These are phyloP conservation scores for Tulasnella sp. DNA, from an alignment of 768 basidiomycete species.

Conservation along the genomic window DNA sequence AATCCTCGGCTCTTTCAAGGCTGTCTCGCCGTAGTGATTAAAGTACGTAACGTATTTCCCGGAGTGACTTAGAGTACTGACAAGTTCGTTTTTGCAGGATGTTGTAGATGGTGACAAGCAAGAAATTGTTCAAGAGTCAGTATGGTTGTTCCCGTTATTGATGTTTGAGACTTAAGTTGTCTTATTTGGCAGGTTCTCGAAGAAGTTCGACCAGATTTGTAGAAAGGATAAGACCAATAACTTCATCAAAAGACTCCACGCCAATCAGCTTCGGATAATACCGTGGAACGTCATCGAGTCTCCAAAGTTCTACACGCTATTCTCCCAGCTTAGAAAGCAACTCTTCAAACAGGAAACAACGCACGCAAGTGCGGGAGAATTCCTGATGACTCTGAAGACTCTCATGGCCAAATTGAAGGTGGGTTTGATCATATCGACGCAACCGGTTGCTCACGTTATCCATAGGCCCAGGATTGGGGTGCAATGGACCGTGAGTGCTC, in stretches of 20 bases:
- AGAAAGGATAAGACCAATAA: constrained; percentile 50
- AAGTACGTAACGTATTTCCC: constrained; percentile 28
- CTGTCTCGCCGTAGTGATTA: constrained; percentile 51
- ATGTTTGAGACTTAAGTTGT: not conserved
- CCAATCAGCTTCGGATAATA: constrained; percentile 44
- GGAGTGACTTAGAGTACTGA: too few species aligned
- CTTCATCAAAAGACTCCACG: constrained; percentile 51
- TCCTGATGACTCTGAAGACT: constrained; percentile 47
- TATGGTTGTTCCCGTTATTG: not conserved
- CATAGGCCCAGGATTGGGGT: constrained; percentile 40
- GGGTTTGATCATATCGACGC: not conserved
- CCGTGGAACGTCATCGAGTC: constrained; percentile 64
- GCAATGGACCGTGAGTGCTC: constrained; percentile 44
- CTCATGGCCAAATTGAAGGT: constrained; percentile 62
- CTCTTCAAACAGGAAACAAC: constrained; percentile 42
- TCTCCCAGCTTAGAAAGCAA: constrained; percentile 36
- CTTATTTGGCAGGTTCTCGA: constrained; percentile 35
- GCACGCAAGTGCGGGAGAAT: constrained; percentile 42
- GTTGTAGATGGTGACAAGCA: constrained; percentile 50
- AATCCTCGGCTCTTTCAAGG: constrained; percentile 53
- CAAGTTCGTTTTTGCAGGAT: constrained; percentile 34
- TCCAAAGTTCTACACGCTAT: constrained; percentile 47
- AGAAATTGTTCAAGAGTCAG: constrained; percentile 51
- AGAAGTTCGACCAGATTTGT: constrained; percentile 53
- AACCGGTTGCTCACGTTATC: not conserved